Evolutionary conservation across 1,284 basidiomycete genomes (phyloP).

Genomic region (Lentinula novae-zelandiae): DNA sequence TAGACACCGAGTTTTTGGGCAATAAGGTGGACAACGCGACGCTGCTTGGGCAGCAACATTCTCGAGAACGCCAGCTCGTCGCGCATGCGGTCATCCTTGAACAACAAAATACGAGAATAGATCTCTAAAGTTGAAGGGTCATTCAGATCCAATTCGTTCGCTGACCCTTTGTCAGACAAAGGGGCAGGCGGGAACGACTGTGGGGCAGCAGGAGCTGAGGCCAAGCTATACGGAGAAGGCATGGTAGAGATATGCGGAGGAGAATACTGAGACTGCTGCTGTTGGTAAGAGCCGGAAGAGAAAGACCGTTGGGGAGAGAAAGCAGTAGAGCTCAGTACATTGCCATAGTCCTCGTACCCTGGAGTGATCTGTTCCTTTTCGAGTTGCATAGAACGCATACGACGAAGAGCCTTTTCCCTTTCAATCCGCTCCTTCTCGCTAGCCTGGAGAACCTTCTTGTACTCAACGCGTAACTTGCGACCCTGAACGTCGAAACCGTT

Average conservation of each 20-base stretch:
- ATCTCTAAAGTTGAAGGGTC: constrained; percentile 95
- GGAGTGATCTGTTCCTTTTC: constrained; percentile 66
- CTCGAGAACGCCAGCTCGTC: constrained; percentile 96
- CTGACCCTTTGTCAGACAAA: constrained; percentile 54
- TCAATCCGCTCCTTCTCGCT: constrained; percentile 99
- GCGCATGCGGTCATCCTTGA: constrained; percentile 98
- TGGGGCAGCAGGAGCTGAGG: constrained; percentile 35
- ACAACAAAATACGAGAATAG: constrained; percentile 93
- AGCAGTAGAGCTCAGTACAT: constrained; percentile 37
- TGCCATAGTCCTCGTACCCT: constrained; percentile 69
- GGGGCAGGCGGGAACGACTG: constrained; percentile 52
- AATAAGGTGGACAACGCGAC: constrained; percentile 92
- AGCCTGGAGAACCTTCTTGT: constrained; percentile 98
- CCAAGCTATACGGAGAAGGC: constrained; percentile 56
- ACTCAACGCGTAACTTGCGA: constrained; percentile 97
- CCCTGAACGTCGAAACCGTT: constrained; percentile 97
- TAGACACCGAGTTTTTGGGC: constrained; percentile 95
- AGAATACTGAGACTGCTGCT: constrained; percentile 56
- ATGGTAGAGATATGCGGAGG: constrained; percentile 58
- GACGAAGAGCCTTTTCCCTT: constrained; percentile 96
- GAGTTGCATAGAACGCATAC: constrained; percentile 95
- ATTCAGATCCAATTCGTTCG: constrained; percentile 88
- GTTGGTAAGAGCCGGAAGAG: constrained; percentile 56
- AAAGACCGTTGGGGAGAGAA: constrained; percentile 66
- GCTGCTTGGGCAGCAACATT: constrained; percentile 79